These are phyloP conservation scores for Aspergillus pseudotamarii DNA, from an alignment of 2,329 filamentous ascomycete species.

Conservation along the genomic window DNA sequence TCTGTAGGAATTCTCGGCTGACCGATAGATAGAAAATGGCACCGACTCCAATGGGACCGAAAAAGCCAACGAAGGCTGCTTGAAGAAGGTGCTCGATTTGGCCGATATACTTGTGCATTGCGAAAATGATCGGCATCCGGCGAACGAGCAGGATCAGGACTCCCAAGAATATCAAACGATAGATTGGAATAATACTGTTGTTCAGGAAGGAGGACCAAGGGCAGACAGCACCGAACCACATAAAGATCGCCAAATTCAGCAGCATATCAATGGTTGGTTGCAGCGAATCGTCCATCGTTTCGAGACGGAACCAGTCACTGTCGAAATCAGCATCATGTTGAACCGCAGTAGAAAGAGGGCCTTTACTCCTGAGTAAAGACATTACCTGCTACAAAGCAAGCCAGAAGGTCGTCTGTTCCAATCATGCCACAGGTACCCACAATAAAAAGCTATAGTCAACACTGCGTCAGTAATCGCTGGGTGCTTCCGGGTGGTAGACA, in stretches of 20 bases:
- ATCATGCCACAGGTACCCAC: conserved; percentile 84
- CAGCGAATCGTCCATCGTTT: conserved; percentile 87
- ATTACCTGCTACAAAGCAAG: conserved; percentile 91
- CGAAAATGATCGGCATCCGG: conserved; percentile 74
- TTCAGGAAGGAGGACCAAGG: conserved; percentile 74
- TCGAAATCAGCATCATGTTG: conserved; percentile 18
- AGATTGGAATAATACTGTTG: conserved; percentile 72
- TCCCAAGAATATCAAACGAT: conserved; percentile 72
- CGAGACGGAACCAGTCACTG: conserved; percentile 83
- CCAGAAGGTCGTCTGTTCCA: conserved; percentile 85
- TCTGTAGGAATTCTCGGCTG: conserved; percentile 70
- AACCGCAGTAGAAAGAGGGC: background rate
- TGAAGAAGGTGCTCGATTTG: conserved; percentile 76
- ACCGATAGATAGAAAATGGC: conserved; percentile 90
- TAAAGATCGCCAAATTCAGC: conserved; percentile 83
- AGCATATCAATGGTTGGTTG: conserved; percentile 95
- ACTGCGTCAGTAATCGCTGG: conserved; percentile 13
- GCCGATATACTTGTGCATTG: conserved; percentile 72
- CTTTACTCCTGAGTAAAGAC: conserved; percentile 79
- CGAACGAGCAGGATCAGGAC: conserved; percentile 76
- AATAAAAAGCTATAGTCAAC: conserved; percentile 66
- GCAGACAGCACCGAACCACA: conserved; percentile 86
- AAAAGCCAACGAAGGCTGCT: conserved; percentile 86
- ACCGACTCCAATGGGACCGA: conserved; percentile 87
- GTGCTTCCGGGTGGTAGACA: conserved; percentile 30